A percentile compares a stretch with the other conserved stretches of the same genome.
Evolutionary conservation across 306 rosid species (phyloP).

Genomic region (Dicorynia guianensis): DNA sequence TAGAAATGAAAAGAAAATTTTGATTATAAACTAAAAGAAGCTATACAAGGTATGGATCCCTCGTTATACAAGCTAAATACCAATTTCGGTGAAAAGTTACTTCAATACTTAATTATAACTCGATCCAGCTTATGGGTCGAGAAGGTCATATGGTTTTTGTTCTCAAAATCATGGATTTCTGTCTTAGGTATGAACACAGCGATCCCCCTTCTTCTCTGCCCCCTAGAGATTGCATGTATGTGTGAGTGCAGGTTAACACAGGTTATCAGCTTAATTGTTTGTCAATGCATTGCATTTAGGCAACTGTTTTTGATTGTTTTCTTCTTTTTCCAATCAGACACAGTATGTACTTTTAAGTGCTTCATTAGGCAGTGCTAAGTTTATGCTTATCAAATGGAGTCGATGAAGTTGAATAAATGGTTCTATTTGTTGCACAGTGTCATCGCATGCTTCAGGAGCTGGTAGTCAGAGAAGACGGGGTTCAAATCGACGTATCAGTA

Average conservation of each 20-base stretch:
- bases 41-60: background rate
- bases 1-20: constrained; percentile 18
- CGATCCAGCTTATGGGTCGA: constrained; percentile 4
- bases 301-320: background rate
- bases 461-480: constrained; percentile 56
- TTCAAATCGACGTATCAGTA: constrained; percentile 50
- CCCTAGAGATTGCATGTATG: background rate
- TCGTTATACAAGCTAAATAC: background rate
- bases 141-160: background rate
- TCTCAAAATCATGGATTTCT: constrained; percentile 33
- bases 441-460: constrained; percentile 55
- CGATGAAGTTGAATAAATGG: constrained; percentile 32
- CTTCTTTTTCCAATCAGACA: background rate
- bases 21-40: background rate
- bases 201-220: background rate
- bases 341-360: constrained; percentile 7
- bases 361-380: constrained; percentile 23
- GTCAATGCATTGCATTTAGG: constrained; percentile 20
- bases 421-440: constrained; percentile 49
- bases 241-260: background rate
- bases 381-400: constrained; percentile 22
- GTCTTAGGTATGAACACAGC: background rate
- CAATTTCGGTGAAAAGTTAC: background rate
- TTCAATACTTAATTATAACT: constrained; percentile 7
- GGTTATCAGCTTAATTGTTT: background rate